Evolutionary conservation across 1,284 basidiomycete species (phyloP).

Genomic region (Rhodotorula mucilaginosa): DNA sequence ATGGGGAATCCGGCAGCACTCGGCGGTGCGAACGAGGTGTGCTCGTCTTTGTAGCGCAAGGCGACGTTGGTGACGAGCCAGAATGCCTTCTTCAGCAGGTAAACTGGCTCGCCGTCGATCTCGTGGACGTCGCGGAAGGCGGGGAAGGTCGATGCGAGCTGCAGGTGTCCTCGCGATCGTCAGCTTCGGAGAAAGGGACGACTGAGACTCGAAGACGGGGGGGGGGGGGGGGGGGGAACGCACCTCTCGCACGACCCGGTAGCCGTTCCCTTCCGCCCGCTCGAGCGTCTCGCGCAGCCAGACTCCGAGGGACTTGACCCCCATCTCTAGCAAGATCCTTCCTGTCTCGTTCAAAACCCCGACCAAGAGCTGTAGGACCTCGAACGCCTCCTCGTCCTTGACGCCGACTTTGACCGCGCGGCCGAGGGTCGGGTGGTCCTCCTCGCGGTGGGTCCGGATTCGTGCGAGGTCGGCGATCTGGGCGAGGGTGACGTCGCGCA

Average conservation of each 20-base stretch:
- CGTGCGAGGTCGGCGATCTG: slow-evolving; percentile 68
- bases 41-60: slow-evolving; percentile 59
- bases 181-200: too few relatives aligned
- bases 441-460: slow-evolving; percentile 59
- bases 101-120: slow-evolving; percentile 63
- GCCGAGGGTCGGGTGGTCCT: slow-evolving; percentile 63
- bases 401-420: slow-evolving; percentile 66
- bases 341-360: slow-evolving; percentile 70
- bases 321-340: slow-evolving; percentile 58
- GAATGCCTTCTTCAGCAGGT: slow-evolving; percentile 83
- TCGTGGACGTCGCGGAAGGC: slow-evolving; percentile 70
- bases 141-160: slow-evolving; percentile 71
- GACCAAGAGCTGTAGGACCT: slow-evolving; percentile 67
- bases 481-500: slow-evolving; percentile 57
- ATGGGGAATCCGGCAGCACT: slow-evolving; percentile 63
- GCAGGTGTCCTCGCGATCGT: background rate
- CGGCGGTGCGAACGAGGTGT: slow-evolving; percentile 53
- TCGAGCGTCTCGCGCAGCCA: slow-evolving; percentile 68
- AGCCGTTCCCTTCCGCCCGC: slow-evolving; percentile 53
- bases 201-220: background rate
- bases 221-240: background rate
- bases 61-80: slow-evolving; percentile 71
- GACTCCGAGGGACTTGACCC: slow-evolving; percentile 67
- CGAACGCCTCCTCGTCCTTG: slow-evolving; percentile 68
- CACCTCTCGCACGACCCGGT: slow-evolving; percentile 45